Evolutionary conservation across 306 rosid species (phyloP).

Genomic region (Prinsepia uniflora): DNA sequence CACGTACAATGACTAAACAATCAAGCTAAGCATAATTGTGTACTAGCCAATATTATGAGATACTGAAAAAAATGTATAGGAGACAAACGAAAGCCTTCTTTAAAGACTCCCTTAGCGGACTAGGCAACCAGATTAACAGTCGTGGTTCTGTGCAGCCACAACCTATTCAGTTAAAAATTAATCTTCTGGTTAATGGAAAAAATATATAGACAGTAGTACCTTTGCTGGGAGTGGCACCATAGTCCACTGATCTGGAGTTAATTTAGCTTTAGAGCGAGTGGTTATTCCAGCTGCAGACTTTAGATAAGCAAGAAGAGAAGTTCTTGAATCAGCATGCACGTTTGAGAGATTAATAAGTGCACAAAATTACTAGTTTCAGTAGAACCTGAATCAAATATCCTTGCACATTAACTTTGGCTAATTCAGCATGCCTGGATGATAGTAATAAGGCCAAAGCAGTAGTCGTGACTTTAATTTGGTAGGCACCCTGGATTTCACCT

Average conservation of each 20-base stretch:
- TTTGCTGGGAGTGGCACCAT: conserved; percentile 76
- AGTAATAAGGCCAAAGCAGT: conserved; percentile 82
- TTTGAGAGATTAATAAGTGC: conserved; percentile 9
- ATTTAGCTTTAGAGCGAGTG: conserved; percentile 84
- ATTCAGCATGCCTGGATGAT: conserved; percentile 56
- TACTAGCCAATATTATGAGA: neutral
- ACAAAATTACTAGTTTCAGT: conserved; percentile 9
- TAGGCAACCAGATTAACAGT: neutral
- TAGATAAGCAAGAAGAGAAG: conserved; percentile 22
- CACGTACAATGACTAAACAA: neutral
- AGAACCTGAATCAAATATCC: conserved; percentile 72
- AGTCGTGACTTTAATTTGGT: conserved; percentile 90
- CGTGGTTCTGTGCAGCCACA: neutral
- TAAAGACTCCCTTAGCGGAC: neutral
- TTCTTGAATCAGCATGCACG: conserved; percentile 26
- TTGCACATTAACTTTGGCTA: conserved; percentile 55
- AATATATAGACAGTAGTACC: conserved; percentile 32
- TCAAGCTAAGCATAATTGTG: neutral
- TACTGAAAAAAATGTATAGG: neutral
- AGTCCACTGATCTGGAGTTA: conserved; percentile 89
- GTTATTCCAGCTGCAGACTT: conserved; percentile 72
- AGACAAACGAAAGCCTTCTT: neutral
- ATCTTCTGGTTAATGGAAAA: neutral
- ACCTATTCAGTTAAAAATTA: neutral
- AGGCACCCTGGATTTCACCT: conserved; percentile 92